These are phyloP conservation scores for Colletotrichum musae DNA, from an alignment of 2,329 filamentous ascomycete genomes.

Conservation along the genomic window DNA sequence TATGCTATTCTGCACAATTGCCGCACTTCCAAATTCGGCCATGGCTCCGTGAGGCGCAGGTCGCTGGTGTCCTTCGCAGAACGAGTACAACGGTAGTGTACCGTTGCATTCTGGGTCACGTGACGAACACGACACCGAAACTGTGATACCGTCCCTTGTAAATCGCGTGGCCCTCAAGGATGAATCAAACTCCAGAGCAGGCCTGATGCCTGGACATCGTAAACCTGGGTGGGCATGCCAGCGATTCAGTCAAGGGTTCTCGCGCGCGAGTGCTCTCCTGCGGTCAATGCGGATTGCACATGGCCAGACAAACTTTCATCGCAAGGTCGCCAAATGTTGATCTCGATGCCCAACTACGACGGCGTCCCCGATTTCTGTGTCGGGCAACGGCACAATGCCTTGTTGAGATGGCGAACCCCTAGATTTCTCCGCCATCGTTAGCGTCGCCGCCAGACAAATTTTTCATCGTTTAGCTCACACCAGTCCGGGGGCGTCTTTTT, in stretches of 20 bases:
- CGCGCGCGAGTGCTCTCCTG: slow-evolving; percentile 21
- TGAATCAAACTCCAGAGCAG: slow-evolving; percentile 23
- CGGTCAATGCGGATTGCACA: slow-evolving; percentile 35
- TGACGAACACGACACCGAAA: slow-evolving; percentile 37
- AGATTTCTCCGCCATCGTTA: slow-evolving; percentile 7
- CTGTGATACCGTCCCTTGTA: slow-evolving; percentile 32
- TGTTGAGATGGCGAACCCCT: slow-evolving; percentile 28
- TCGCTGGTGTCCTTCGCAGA: not conserved
- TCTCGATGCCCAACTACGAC: slow-evolving; percentile 41
- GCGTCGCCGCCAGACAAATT: slow-evolving; percentile 20
- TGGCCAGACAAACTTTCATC: slow-evolving; percentile 36
- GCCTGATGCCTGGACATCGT: slow-evolving; percentile 27
- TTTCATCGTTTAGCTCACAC: slow-evolving; percentile 1
- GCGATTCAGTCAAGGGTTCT: slow-evolving; percentile 19
- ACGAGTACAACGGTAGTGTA: not conserved
- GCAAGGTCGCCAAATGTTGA: slow-evolving; percentile 35
- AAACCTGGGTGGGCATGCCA: slow-evolving; percentile 16
- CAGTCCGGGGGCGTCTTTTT: not conserved
- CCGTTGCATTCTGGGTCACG: slow-evolving; percentile 31
- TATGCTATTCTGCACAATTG: not conserved
- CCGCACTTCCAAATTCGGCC: slow-evolving; percentile 15
- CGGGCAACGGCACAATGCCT: slow-evolving; percentile 24
- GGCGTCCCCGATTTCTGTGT: slow-evolving; percentile 25
- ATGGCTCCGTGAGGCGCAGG: not conserved
- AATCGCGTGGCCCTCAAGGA: slow-evolving; percentile 38